These are phyloP conservation scores for Geotrichum bryndzae DNA, from an alignment of 1,139 yeast genomes.

Conservation along the genomic window DNA sequence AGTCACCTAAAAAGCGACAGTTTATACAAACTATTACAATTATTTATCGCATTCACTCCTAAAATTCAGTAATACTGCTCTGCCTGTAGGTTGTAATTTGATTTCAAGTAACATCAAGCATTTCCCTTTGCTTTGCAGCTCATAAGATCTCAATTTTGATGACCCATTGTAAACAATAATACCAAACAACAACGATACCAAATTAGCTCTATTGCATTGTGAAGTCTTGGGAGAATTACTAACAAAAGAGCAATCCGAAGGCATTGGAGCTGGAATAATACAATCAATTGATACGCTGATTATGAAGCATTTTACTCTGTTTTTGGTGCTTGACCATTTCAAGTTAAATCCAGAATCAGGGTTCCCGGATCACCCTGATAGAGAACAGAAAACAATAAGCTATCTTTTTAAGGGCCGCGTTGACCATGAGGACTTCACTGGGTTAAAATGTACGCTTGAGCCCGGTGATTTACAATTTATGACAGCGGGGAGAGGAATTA, in stretches of 20 bases:
- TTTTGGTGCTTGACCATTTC: slow-evolving; percentile 80
- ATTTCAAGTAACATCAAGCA: too few species aligned
- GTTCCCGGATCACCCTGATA: slow-evolving; percentile 90
- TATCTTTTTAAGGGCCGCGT: slow-evolving; percentile 65
- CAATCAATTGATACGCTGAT: slow-evolving; percentile 69
- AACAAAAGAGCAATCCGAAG: slow-evolving; percentile 62
- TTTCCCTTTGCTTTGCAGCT: too few species aligned
- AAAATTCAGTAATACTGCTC: too few species aligned
- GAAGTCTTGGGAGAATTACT: too few species aligned
- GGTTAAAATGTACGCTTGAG: slow-evolving; percentile 66
- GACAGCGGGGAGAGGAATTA: slow-evolving; percentile 91
- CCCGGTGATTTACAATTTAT: slow-evolving; percentile 90
- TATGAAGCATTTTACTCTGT: slow-evolving; percentile 73
- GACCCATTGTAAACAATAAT: too few species aligned
- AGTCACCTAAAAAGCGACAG: too few species aligned
- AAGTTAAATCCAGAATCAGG: slow-evolving; percentile 60
- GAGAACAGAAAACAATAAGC: slow-evolving; percentile 86
- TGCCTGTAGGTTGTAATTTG: too few species aligned
- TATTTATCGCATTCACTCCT: too few species aligned
- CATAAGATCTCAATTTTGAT: too few species aligned
- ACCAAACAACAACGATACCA: too few species aligned
- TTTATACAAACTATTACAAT: too few species aligned
- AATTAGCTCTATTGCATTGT: too few species aligned
- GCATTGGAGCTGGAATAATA: slow-evolving; percentile 83
- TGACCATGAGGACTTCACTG: slow-evolving; percentile 91